Evolutionary conservation across 192 early-diverging fungal genomes (phyloP), one percentile per base, ranked within the genome.

Genomic region (Rhizophagus sp.): DNA sequence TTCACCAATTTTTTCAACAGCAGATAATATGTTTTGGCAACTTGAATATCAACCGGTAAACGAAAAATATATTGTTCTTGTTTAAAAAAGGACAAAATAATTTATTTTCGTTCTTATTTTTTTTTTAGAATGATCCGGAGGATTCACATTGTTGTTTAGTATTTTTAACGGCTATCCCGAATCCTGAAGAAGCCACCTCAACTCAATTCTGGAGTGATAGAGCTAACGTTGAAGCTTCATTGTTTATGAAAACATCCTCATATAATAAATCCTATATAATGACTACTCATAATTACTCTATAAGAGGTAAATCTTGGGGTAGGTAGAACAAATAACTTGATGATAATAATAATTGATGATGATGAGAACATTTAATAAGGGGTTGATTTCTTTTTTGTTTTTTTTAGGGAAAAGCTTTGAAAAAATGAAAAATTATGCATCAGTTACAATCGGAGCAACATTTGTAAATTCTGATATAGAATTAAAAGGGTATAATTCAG

Each of bases 41-140:
- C 39, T 73, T 13, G 71, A 73, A n/a, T 73, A 36, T 73, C 25
- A 36, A 27, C 71, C 71, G 71, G 71, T 73, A 73, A 22, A 24
- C n/a, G 25, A 64, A 4, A 27, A 30, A 2, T 67, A 15, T 25
- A 25, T 67, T 30, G 12, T 33, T 22, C 25, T 34, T 25, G 19
- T 25, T 30, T 8, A 13, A 15, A 33, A 22, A 30, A 66, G 8
- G 30, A 57, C 19, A 22, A 67, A 25, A 13, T 67, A 13, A 33
- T 67, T 25, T 17, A 67, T 22, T 17, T 22, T 24, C 4, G 7
- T 11, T 24, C 24, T 47, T 25, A 2, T 73, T 73, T 22, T 22
- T 24, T 47, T 47, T 19, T 17, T 33, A 67, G 65, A 33, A 15
- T 67, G 24, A 67, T 67, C 27, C 24, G 6, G 27, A 67, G 27